Evolutionary conservation across 2,329 filamentous ascomycete species (phyloP).

Genomic region (Aspergillus fischeri): DNA sequence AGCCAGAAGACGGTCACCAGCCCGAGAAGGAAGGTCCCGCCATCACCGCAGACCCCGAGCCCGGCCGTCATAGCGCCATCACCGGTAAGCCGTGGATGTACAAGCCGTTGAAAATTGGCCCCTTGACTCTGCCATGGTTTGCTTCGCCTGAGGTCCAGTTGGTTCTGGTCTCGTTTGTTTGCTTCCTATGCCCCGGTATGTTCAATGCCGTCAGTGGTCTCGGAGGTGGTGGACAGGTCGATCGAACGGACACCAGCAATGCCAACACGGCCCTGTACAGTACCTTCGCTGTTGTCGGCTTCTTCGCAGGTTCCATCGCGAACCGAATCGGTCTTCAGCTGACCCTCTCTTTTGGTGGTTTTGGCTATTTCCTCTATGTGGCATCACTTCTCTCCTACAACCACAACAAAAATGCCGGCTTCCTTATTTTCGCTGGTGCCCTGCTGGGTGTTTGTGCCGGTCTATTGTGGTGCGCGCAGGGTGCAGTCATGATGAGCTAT

Average conservation of each 20-base stretch:
- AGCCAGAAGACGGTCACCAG: conserved; percentile 5
- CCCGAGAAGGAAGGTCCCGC: conserved; percentile 15
- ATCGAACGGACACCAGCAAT: conserved; percentile 58
- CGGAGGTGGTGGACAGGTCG: conserved; percentile 60
- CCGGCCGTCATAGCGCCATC: conserved; percentile 16
- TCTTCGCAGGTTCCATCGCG: conserved; percentile 54
- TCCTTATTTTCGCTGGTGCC: conserved; percentile 48
- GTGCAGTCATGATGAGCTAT: conserved; percentile 68
- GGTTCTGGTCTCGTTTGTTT: conserved; percentile 65
- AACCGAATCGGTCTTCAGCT: conserved; percentile 43
- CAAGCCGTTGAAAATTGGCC: conserved; percentile 54
- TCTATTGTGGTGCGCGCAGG: conserved; percentile 50
- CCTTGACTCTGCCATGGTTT: conserved; percentile 59
- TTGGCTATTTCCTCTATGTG: conserved; percentile 48
- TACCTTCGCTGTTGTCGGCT: conserved; percentile 63
- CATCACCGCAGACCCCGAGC: conserved; percentile 21
- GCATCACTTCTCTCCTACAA: conserved; percentile 50
- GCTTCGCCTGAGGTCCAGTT: conserved; percentile 71
- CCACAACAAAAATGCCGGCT: conserved; percentile 45
- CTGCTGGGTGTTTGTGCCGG: conserved; percentile 48
- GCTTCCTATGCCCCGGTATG: conserved; percentile 70
- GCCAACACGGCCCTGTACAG: conserved; percentile 69
- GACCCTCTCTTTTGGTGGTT: conserved; percentile 44
- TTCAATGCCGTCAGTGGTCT: conserved; percentile 65
- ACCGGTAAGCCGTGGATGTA: conserved; percentile 60